These are phyloP conservation scores for Ophiostoma sp. DNA, from an alignment of 2,329 filamentous ascomycete genomes.

Conservation along the genomic window DNA sequence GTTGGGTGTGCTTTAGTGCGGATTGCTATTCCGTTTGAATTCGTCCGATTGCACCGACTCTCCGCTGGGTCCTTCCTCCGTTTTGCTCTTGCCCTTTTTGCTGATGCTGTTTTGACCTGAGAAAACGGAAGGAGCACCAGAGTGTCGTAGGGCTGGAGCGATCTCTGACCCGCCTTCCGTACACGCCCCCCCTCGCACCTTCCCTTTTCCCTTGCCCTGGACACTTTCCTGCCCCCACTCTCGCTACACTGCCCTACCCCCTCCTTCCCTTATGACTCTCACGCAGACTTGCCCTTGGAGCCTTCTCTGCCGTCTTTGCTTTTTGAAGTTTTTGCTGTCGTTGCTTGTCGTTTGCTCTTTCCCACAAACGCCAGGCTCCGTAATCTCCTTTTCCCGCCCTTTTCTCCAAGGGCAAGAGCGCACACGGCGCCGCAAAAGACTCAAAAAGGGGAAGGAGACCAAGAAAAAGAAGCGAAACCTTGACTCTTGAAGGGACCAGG, in stretches of 20 bases:
- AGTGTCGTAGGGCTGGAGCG: conserved; percentile 16
- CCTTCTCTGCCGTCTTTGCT: conserved; percentile 2
- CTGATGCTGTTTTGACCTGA: neutral
- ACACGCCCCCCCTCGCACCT: conserved; percentile 1
- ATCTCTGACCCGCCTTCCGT: conserved; percentile 3
- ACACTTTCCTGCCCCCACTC: neutral
- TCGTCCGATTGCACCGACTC: conserved; percentile 17
- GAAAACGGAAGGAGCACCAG: neutral
- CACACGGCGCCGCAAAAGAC: neutral
- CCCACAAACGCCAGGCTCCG: conserved; percentile 4
- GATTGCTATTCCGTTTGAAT: neutral
- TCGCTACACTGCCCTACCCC: conserved; percentile 8
- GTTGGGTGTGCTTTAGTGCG: neutral
- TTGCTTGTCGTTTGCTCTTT: neutral
- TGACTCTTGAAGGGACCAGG: neutral
- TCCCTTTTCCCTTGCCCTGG: neutral
- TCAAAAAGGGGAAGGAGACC: neutral
- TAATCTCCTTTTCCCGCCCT: conserved; percentile 3
- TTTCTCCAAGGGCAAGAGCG: neutral
- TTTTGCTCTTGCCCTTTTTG: neutral
- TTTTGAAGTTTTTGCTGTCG: neutral
- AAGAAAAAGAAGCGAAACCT: neutral
- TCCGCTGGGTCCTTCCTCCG: neutral
- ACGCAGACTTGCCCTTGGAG: neutral
- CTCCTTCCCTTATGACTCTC: neutral